Evolutionary conservation across 805 yeast genomes (phyloP).

Genomic region (Nakazawaea siamensis): DNA sequence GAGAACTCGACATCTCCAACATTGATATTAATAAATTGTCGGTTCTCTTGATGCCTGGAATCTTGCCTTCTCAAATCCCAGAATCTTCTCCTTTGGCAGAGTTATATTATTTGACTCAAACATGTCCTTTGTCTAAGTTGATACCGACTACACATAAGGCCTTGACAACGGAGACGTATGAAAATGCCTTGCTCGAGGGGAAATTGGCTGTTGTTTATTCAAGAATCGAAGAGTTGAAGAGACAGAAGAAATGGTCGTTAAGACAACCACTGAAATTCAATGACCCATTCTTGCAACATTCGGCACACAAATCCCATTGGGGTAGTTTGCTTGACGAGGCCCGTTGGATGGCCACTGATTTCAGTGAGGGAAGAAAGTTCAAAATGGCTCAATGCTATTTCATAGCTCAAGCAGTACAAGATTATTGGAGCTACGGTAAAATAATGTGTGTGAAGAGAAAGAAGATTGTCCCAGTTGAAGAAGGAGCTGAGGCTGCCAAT

Average conservation of each 20-base stretch:
- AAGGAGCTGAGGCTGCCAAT: background rate
- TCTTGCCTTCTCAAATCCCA: slow-evolving; percentile 43
- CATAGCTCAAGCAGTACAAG: slow-evolving; percentile 65
- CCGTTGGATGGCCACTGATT: slow-evolving; percentile 77
- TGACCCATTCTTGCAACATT: slow-evolving; percentile 48
- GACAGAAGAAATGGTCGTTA: slow-evolving; percentile 84
- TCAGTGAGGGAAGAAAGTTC: slow-evolving; percentile 59
- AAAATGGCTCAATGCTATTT: slow-evolving; percentile 63
- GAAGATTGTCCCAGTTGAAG: slow-evolving; percentile 25
- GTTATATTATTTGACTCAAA: slow-evolving; percentile 78
- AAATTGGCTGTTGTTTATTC: slow-evolving; percentile 84
- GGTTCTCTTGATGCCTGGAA: slow-evolving; percentile 40
- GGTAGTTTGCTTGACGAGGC: slow-evolving; percentile 68
- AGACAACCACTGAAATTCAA: slow-evolving; percentile 68
- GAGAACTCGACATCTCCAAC: slow-evolving; percentile 25
- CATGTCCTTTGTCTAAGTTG: slow-evolving; percentile 74
- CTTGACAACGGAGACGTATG: slow-evolving; percentile 76
- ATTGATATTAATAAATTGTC: slow-evolving; percentile 35
- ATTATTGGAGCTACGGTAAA: slow-evolving; percentile 74
- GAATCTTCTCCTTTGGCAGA: slow-evolving; percentile 72
- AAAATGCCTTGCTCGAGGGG: slow-evolving; percentile 81
- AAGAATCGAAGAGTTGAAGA: slow-evolving; percentile 83
- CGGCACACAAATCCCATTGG: slow-evolving; percentile 51
- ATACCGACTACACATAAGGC: slow-evolving; percentile 83
- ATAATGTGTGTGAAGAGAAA: slow-evolving; percentile 52